phyloP scores from a whole-genome alignment of 768 basidiomycete species.

The Kwoniella bestiolae region DNA sequence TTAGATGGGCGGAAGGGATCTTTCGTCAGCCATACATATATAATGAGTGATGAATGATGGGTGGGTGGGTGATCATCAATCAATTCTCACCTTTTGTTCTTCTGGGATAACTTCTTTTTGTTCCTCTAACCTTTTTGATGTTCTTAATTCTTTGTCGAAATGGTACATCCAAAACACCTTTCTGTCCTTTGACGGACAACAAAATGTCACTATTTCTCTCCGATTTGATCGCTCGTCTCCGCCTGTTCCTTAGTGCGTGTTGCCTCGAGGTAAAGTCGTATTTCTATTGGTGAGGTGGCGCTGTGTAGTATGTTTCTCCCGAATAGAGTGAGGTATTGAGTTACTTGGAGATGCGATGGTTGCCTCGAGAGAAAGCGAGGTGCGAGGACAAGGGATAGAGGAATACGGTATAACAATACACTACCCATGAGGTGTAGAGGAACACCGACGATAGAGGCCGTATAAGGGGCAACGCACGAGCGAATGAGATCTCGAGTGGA shows the following conservation, averaged over 20 bases:
- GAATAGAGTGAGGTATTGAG: neutral
- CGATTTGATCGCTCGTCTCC: conserved; percentile 13
- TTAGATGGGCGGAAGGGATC: neutral
- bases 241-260: neutral
- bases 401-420: too few species aligned
- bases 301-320: too few species aligned
- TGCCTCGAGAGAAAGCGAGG: too few species aligned
- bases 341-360: too few species aligned
- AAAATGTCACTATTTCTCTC: conserved; percentile 5
- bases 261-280: conserved; percentile 7
- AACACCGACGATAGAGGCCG: too few species aligned
- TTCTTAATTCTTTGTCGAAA: too few species aligned
- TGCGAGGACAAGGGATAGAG: too few species aligned
- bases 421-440: too few species aligned
- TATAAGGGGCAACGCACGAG: too few species aligned
- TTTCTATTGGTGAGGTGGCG: neutral
- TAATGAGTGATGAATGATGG: neutral
- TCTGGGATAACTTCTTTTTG: neutral
- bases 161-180: neutral
- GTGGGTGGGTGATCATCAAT: neutral
- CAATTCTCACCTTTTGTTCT: neutral
- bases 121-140: neutral
- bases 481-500: too few species aligned
- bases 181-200: neutral
- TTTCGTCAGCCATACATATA: conserved; percentile 1